Evolutionary conservation across 345 rosid genomes (phyloP).

Genomic region (Hevea brasiliensis): DNA sequence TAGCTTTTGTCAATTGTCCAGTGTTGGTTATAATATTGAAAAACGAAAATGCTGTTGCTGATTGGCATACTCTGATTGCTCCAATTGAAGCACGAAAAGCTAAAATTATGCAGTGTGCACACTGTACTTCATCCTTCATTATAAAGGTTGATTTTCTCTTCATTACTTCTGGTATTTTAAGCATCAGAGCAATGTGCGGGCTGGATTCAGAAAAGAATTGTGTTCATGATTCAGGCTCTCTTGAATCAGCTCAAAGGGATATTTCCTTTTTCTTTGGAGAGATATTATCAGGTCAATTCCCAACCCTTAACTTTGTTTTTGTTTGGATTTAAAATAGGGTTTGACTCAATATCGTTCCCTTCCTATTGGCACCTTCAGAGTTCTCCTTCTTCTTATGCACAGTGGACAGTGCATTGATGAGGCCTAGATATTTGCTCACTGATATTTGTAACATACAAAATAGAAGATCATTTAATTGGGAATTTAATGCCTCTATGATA

Average conservation of each 20-base stretch:
- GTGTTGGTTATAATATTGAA: conserved; percentile 73
- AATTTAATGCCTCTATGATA: not conserved
- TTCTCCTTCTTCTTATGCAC: not conserved
- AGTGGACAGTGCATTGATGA: not conserved
- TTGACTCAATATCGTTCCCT: no score
- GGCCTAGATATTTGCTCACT: not conserved
- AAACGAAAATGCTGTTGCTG: conserved; percentile 70
- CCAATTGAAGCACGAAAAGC: conserved; percentile 77
- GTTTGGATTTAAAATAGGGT: not conserved
- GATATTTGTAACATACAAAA: not conserved
- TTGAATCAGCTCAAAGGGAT: conserved; percentile 68
- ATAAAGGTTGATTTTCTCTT: not conserved
- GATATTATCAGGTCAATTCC: conserved; percentile 42
- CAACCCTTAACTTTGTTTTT: not conserved
- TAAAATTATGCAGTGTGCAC: no score
- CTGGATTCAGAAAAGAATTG: conserved; percentile 63
- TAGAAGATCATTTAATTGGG: not conserved
- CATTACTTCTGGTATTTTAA: conserved; percentile 27
- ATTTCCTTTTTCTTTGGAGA: conserved; percentile 71
- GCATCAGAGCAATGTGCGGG: conserved; percentile 83
- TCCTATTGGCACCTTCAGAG: no score
- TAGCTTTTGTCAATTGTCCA: conserved; percentile 55
- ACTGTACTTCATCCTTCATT: not conserved
- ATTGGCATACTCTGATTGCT: conserved; percentile 81
- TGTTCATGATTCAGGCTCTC: conserved; percentile 83